These are phyloP conservation scores for Botryotinia globosa DNA, from an alignment of 2,329 filamentous ascomycete genomes.

Conservation along the genomic window DNA sequence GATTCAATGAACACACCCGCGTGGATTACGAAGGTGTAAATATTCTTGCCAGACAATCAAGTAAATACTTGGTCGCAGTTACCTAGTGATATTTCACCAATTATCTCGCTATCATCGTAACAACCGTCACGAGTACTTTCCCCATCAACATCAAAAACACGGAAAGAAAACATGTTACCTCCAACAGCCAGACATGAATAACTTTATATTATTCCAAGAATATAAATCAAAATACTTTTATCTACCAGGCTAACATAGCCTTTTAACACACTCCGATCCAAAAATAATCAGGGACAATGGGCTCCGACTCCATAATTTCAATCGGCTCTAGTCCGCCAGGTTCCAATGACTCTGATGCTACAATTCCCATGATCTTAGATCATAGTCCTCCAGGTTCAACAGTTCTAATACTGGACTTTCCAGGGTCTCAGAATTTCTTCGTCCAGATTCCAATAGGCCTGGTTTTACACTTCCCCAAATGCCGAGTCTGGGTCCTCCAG, in stretches of 20 bases:
- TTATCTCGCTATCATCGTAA: neutral
- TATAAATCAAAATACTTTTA: neutral
- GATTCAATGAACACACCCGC: neutral
- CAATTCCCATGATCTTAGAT: neutral
- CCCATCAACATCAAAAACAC: neutral
- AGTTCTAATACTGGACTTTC: neutral
- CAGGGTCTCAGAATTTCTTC: fast-evolving
- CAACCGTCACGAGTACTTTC: neutral
- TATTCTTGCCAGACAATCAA: neutral
- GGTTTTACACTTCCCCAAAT: neutral
- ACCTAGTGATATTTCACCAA: neutral
- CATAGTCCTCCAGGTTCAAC: neutral
- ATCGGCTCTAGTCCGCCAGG: no score
- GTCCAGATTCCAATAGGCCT: neutral
- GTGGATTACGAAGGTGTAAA: neutral
- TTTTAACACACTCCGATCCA: neutral
- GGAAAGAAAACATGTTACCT: neutral
- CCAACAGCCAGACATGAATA: neutral
- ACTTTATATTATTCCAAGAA: neutral
- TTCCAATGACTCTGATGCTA: neutral
- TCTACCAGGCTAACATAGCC: neutral
- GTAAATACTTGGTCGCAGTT: neutral
- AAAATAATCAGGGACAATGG: no score
- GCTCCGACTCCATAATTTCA: no score
- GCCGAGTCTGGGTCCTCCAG: fast-evolving